Evolutionary conservation across 2,329 filamentous ascomycete species (phyloP).

Genomic region (Trichophyton verrucosum): DNA sequence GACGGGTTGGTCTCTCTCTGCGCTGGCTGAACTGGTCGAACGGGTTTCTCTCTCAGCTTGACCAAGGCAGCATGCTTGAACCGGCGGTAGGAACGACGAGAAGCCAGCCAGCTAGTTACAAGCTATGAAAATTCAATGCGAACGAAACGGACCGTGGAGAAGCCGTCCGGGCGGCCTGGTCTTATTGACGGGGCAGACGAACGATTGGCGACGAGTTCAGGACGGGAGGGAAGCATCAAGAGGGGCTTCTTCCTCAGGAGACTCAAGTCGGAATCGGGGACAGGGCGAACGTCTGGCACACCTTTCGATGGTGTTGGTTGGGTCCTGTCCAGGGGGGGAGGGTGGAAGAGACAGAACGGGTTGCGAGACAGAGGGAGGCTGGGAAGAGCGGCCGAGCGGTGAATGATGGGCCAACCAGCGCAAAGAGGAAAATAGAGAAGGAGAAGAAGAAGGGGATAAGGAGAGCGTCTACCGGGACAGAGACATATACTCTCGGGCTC

Average conservation of each 20-base stretch:
- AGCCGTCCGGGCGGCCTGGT: constrained; percentile 12
- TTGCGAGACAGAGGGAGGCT: constrained; percentile 2
- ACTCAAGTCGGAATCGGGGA: neutral
- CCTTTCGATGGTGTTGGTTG: neutral
- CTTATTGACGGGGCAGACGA: neutral
- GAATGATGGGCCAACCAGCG: constrained; percentile 2
- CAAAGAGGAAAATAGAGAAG: neutral
- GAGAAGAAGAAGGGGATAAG: neutral
- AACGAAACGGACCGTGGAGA: neutral
- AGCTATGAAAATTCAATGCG: neutral
- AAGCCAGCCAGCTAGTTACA: neutral
- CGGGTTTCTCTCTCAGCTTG: constrained; percentile 1
- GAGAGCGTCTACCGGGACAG: constrained; percentile 3
- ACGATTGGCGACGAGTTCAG: neutral
- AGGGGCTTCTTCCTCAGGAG: neutral
- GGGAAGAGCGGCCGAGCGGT: neutral
- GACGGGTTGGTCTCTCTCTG: neutral
- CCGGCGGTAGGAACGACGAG: constrained; percentile 7
- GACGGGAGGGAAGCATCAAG: neutral
- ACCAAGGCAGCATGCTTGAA: constrained; percentile 12
- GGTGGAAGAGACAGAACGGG: neutral
- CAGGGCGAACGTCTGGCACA: neutral
- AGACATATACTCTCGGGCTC: no score
- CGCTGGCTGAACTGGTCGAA: neutral
- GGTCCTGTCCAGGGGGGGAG: neutral